Base-by-base conservation (phyloP, 1,284 basidiomycete genomes). In the Pascua sp. region DNA sequence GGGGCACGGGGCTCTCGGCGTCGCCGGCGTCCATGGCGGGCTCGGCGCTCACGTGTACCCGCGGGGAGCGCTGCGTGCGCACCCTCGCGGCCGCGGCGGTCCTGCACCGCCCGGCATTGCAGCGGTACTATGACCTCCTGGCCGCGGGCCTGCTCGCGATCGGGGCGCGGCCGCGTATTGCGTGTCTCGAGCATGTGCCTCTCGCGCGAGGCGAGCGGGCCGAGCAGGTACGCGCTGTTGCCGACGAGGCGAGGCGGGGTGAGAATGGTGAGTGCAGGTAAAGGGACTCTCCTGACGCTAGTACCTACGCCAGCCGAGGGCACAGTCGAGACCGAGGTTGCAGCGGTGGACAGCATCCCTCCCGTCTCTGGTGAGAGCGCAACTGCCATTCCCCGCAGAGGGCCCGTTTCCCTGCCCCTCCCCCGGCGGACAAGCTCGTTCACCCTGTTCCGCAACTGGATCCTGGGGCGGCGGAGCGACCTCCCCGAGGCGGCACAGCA, bases 61-160 rank as follows among this genome's bases (percentile, higher is more conserved):
- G 9, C 2, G 42, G 42, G 15, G n/a, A 9, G 15, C 15, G n/a
- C 7, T 54, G 53, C 37, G 46, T 42, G 8, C 40, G 47, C 8
- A 41, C 11, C 7, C 11, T 48, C 53, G 53, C 53, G 8, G 36
- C 36, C 2, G n/a, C 18, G 12, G 47, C 41, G 8, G 41, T 43
- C 7, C 46, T 40, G 11, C 17, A 16, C 47, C 47, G 16, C 36
- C 8, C 42, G 12, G 13, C 42, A 5, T 36, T 54, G 13, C 53
- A 49, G 47, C 13, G 53, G 1, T n/a, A 43, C 24, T 54, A 48
- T 39, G 53, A 54, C 47, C 37, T 46, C 5, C 42, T 54, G 5
- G 46, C 32, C 9, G 53, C 47, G 5, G 32, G 40, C 16, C 17
- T 54, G 40, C 42, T 49, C 37, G 32, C 53, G 11, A 36, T 54